Conservation (phyloP, 2,329 filamentous ascomycete genomes). For the Calonectria multiphialidica region DNA sequence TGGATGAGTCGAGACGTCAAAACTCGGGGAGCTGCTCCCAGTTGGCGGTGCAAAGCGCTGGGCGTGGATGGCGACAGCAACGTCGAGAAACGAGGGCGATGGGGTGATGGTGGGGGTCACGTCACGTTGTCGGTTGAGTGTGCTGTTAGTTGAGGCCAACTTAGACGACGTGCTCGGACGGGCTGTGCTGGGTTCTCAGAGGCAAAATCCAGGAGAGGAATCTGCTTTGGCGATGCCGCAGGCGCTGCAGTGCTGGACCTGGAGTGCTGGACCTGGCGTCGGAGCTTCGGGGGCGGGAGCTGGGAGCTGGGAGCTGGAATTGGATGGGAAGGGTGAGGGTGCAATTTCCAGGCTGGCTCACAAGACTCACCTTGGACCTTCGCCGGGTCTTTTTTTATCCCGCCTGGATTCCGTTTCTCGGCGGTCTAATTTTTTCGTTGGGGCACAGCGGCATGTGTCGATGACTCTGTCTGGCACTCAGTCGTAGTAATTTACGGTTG, state of each 20-base stretch:
- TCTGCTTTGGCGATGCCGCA: constrained; percentile 10
- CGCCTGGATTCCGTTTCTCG: constrained; percentile 9
- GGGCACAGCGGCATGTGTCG: constrained; percentile 11
- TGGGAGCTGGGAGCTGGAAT: constrained; percentile 10
- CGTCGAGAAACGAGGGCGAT: constrained; percentile 31
- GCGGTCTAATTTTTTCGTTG: constrained; percentile 20
- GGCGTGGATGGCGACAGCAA: constrained; percentile 10
- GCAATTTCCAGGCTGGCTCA: constrained; percentile 21
- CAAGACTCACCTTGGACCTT: constrained; percentile 23
- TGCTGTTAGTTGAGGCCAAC: background rate
- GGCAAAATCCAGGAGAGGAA: constrained; percentile 5
- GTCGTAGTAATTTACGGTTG: background rate
- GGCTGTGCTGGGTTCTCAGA: constrained; percentile 13
- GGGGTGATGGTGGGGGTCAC: constrained; percentile 44
- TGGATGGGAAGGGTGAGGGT: constrained; percentile 13
- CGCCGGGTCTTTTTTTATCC: constrained; percentile 24
- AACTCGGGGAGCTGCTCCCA: constrained; percentile 11
- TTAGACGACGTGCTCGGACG: background rate
- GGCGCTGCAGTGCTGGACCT: background rate
- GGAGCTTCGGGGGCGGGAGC: constrained; percentile 1
- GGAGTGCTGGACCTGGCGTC: background rate
- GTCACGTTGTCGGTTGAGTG: constrained; percentile 41
- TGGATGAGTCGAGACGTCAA: constrained; percentile 7
- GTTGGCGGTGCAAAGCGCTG: background rate
- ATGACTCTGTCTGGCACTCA: background rate